These are phyloP conservation scores for Erodium texanum DNA, from an alignment of 441 rosid species.

Conservation along the genomic window DNA sequence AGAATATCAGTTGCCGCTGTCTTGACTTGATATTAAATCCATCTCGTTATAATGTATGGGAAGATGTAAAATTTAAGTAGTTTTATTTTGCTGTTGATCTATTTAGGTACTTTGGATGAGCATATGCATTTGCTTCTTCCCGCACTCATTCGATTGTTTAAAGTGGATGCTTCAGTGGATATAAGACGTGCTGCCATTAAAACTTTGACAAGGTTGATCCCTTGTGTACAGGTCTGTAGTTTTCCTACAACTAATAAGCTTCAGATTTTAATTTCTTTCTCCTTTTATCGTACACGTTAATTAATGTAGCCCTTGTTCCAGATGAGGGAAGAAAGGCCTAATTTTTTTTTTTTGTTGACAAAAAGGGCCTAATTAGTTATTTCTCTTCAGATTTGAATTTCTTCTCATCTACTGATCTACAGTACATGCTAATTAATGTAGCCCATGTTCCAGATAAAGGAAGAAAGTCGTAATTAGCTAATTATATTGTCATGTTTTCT, in stretches of 20 bases:
- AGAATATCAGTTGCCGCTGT: not conserved
- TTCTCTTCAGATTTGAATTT: too few species aligned
- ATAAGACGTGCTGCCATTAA: conserved; percentile 80
- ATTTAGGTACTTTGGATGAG: conserved; percentile 87
- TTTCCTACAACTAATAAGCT: conserved; percentile 6
- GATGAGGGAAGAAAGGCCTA: not conserved
- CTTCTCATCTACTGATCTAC: not conserved
- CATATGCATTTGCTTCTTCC: conserved; percentile 99
- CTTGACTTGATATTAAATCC: not conserved
- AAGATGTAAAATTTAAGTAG: not conserved
- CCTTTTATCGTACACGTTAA: not conserved
- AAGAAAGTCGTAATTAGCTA: too few species aligned
- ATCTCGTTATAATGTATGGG: not conserved
- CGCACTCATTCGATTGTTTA: conserved; percentile 85
- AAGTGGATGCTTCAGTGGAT: conserved; percentile 89
- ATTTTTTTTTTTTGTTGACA: too few species aligned
- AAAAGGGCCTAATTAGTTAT: too few species aligned
- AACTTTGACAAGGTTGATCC: conserved; percentile 94
- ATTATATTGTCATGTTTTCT: conserved; percentile 5
- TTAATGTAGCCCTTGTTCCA: not conserved
- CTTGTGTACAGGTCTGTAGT: conserved; percentile 85
- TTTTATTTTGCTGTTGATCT: conserved; percentile 8
- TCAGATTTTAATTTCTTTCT: conserved; percentile 4
- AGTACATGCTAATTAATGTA: not conserved
- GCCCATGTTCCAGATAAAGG: too few species aligned